A percentile compares a stretch with the other conserved stretches of the same genome.
Conservation (phyloP, 495 filamentous ascomycete genomes). For the Daldinia caldariorum region DNA sequence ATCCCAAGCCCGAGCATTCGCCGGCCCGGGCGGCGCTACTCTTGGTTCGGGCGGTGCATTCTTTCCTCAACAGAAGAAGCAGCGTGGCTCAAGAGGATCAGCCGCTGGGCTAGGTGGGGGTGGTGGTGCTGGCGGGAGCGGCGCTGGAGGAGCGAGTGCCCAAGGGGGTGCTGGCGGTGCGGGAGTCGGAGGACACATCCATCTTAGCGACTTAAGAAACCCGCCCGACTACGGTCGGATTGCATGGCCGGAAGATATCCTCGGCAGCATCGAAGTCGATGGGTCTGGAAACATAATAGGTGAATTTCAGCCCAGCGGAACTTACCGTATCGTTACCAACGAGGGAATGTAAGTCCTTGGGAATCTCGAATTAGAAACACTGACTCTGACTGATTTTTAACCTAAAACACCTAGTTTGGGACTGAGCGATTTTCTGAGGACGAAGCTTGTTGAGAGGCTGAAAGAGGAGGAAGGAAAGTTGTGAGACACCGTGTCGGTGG, state of each 20-base stretch:
- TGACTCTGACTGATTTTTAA: slow-evolving; percentile 28
- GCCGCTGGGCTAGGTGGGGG: slow-evolving; percentile 54
- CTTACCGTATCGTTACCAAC: slow-evolving; percentile 73
- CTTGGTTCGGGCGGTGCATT: slow-evolving; percentile 73
- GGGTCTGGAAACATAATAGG: slow-evolving; percentile 73
- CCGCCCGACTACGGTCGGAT: slow-evolving; percentile 92
- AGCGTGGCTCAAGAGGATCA: slow-evolving; percentile 29
- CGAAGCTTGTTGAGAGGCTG: slow-evolving; percentile 63
- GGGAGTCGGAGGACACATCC: slow-evolving; percentile 86
- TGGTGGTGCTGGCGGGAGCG: slow-evolving; percentile 62
- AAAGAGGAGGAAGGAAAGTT: slow-evolving; percentile 55
- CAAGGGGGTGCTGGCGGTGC: slow-evolving; percentile 87
- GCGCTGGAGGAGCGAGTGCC: slow-evolving; percentile 78
- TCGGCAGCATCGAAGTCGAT: slow-evolving; percentile 91
- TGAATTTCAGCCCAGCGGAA: slow-evolving; percentile 72
- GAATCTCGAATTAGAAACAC: background rate
- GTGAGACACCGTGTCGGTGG: slow-evolving; percentile 18
- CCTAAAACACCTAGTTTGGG: slow-evolving; percentile 58
- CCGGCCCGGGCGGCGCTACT: slow-evolving; percentile 77
- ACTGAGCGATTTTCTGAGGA: slow-evolving; percentile 64
- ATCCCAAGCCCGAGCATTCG: slow-evolving; percentile 80
- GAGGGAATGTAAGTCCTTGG: slow-evolving; percentile 71
- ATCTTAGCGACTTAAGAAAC: slow-evolving; percentile 83
- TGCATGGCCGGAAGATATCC: slow-evolving; percentile 90
- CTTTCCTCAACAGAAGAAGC: slow-evolving; percentile 56